A percentile compares a stretch with the other conserved stretches of the same genome.
phyloP scores from a whole-genome alignment of 2,329 filamentous ascomycete species.

The Monosporascus sp. region DNA sequence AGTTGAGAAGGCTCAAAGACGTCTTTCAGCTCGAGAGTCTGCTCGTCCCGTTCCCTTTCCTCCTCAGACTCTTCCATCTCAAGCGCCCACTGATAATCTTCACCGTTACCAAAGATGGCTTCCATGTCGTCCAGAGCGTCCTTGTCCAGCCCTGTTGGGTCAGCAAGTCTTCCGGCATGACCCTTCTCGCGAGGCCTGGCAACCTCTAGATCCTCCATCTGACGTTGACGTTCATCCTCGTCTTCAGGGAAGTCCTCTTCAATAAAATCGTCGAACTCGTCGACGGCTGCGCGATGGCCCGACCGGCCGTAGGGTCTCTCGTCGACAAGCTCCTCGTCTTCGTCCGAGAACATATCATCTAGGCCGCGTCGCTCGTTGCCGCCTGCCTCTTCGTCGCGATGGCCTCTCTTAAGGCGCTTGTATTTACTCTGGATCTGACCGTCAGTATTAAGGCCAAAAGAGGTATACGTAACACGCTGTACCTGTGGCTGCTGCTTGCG shows the following conservation, averaged over 20 bases:
- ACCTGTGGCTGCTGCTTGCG: conserved; percentile 67
- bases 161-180: conserved; percentile 63
- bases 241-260: conserved; percentile 92
- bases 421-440: conserved; percentile 67
- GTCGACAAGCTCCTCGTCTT: conserved; percentile 70
- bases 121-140: conserved; percentile 94
- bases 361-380: conserved; percentile 65
- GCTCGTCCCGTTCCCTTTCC: conserved; percentile 71
- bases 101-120: conserved; percentile 90
- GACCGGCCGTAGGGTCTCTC: conserved; percentile 47
- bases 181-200: conserved; percentile 72
- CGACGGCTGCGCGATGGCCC: conserved; percentile 56
- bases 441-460: conserved; percentile 7
- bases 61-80: conserved; percentile 85
- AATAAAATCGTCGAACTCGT: conserved; percentile 94
- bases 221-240: conserved; percentile 69
- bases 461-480: conserved; percentile 25
- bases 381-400: conserved; percentile 67
- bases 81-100: conserved; percentile 92
- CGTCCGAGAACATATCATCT: conserved; percentile 91
- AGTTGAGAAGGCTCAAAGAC: conserved; percentile 97
- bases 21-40: conserved; percentile 88
- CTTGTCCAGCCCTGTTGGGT: conserved; percentile 83
- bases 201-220: conserved; percentile 83
- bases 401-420: conserved; percentile 92